Evolutionary conservation across 805 yeast species (phyloP), one percentile per base, ranked within the genome.

Genomic region (Barnettozyma vustinii): DNA sequence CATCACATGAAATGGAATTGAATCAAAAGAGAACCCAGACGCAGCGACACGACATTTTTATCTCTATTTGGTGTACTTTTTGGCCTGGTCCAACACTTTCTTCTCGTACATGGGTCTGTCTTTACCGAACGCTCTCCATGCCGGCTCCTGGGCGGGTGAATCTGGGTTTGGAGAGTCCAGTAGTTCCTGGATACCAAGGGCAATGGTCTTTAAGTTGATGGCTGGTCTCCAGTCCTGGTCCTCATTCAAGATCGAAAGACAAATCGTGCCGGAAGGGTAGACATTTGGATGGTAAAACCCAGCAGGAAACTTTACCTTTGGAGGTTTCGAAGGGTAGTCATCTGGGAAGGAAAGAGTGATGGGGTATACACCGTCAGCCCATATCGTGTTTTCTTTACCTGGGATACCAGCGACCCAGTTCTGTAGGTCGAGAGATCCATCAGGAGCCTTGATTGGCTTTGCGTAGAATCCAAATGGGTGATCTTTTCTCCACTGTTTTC

Each of bases 181-280:
- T 48, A 94, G 74, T 65, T 91, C 97, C 67, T 94, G 99, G 45
- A 94, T 82, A 5, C 99, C 99, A 52, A 90, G 71, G 2, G 86
- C 83, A 50, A 94, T 84, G 64, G 92, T 96, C 62, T 88, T 90
- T 56, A 92, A 69, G 15, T 96, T 87, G 56, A 92, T 86, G 9
- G 97, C 96, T 1, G 99, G 99, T 62, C 96, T 80, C 99, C 99
- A 94, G 66, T 89, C 98, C 67, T 91, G 95, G 42, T 84, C 90
- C 65, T 94, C 99, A 66, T 94, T 94, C 62, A 94, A 73, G 47
- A 94, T 91, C 46, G 95, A 84, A 42, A 94, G 76, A 69, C 99
- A 94, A 35, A 94, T 84, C 1, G 98, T 94, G 1, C 99, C 99
- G 48, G 96, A 87, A 1, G 99, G 99, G 60, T 94, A 94, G 9